These are phyloP conservation scores for Passalora sequoiae DNA, from an alignment of 2,329 filamentous ascomycete species.

Conservation along the genomic window DNA sequence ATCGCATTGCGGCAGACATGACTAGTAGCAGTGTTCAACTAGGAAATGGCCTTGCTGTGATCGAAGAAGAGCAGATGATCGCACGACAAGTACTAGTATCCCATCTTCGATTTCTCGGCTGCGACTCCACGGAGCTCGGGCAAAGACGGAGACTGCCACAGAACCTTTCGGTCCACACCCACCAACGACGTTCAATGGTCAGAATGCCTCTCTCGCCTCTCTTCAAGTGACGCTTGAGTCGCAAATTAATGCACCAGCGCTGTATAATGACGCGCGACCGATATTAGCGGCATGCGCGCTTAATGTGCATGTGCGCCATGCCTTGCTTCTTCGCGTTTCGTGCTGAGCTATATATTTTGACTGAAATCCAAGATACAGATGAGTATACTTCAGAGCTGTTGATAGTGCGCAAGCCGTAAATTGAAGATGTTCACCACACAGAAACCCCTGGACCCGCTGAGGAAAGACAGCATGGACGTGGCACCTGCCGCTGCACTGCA, in stretches of 20 bases:
- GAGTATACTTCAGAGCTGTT: background rate
- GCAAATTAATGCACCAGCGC: background rate
- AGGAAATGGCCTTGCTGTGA: no score
- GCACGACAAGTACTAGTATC: no score
- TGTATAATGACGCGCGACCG: slow-evolving; percentile 4
- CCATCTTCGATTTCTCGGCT: no score
- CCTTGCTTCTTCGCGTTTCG: background rate
- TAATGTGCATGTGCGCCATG: background rate
- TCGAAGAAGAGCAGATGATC: no score
- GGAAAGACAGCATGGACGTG: slow-evolving; percentile 11
- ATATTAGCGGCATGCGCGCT: background rate
- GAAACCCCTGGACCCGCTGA: slow-evolving; percentile 7
- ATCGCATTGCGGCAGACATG: no score
- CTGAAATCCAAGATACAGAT: background rate
- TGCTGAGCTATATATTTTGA: background rate
- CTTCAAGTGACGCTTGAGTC: background rate
- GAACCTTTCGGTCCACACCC: no score
- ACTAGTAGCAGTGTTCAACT: no score
- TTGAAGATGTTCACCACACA: slow-evolving; percentile 7
- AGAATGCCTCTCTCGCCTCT: background rate
- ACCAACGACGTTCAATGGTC: no score
- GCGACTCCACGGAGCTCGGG: no score
- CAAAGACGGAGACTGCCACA: no score
- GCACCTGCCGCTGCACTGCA: slow-evolving; percentile 1
- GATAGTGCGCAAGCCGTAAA: background rate